A percentile compares a stretch with the other conserved stretches of the same genome.
phyloP scores from a whole-genome alignment of 2,329 filamentous ascomycete species.

The Trichophyton rubrum region DNA sequence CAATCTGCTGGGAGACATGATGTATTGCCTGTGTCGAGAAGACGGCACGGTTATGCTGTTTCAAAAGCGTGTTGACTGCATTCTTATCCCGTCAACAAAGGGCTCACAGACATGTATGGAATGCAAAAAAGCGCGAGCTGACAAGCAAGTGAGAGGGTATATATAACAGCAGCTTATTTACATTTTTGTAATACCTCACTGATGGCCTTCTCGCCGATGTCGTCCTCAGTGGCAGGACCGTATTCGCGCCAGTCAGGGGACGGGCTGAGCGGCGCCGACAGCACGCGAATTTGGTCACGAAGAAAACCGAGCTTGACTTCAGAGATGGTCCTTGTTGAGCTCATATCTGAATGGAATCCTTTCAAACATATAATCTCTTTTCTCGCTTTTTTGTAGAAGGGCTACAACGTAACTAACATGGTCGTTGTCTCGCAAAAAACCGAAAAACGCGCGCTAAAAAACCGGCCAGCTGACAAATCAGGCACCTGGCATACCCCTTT shows the following conservation, averaged over 20 bases:
- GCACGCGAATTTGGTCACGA: slow-evolving; percentile 39
- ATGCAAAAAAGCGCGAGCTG: background rate
- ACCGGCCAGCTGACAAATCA: too few species aligned
- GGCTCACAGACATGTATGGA: background rate
- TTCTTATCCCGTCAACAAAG: background rate
- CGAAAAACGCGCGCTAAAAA: too few species aligned
- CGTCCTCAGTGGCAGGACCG: slow-evolving; percentile 23
- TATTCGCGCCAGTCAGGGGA: slow-evolving; percentile 37
- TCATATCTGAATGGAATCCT: slow-evolving; percentile 19
- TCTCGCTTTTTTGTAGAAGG: too few species aligned
- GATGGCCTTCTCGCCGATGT: slow-evolving; percentile 37
- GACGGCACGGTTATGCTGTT: slow-evolving; percentile 41
- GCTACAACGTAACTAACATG: too few species aligned
- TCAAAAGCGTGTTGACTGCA: slow-evolving; percentile 40
- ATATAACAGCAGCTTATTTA: slow-evolving; percentile 15
- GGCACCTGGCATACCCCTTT: too few species aligned
- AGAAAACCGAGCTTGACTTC: slow-evolving; percentile 42
- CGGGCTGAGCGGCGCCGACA: slow-evolving; percentile 38
- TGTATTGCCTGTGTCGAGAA: slow-evolving; percentile 44
- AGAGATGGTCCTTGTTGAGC: slow-evolving; percentile 33
- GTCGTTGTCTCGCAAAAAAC: too few species aligned
- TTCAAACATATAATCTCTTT: too few species aligned
- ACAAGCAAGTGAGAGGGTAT: background rate
- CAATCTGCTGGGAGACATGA: slow-evolving; percentile 45
- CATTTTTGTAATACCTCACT: slow-evolving; percentile 41